Base-by-base conservation (phyloP, 306 rosid species). In the Corylus heterophylla region DNA sequence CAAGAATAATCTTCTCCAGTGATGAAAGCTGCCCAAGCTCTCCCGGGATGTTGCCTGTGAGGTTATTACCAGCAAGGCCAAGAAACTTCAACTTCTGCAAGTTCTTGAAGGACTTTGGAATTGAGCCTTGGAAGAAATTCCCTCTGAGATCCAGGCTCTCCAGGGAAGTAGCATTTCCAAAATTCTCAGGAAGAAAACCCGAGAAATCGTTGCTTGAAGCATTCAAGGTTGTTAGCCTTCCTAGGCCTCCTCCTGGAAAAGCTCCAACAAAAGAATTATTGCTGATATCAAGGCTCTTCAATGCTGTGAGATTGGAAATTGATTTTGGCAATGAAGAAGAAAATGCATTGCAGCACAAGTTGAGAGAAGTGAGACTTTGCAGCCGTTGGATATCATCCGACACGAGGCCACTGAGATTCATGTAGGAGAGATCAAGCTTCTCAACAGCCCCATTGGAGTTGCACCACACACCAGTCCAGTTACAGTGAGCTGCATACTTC, bases 141-240 rank as follows among this genome's bases (percentile, higher is more conserved):
- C 99, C 99, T 83, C 98, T 84, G 54, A 95, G 94, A 90, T 95
- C 99, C 73, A 95, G 77, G 67, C 55, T 88, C 87, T 93, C 96
- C 39, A 95, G 78, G 64, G 79, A 78, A 76, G 93, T 81, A 31
- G 93, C 92, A 88, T 89, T 90, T 62, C 92, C 98, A 54, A 95
- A 82, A 83, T 95, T 97, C 76, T 75, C 82, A 0, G 97, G 99
- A 78, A 91, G 81, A 54, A 85, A 52, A 22, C 97, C 98, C 3
- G 88, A 74, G 82, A 95, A 90, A 56, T 93, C 90, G 63, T 95
- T 95, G 88, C 99, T 88, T 1, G 99, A 95, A 25, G 89, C 97
- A 76, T 93, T 95, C 39, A 95, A 80, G 25, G 39, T 68, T 8
- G 8, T 37, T 35, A 95, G 76, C 22, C 70, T 89, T 59, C 98